Evolutionary conservation across 2,329 filamentous ascomycete genomes (phyloP), one percentile per base, ranked within the genome.

Genomic region (Fusarium protoensiforme): DNA sequence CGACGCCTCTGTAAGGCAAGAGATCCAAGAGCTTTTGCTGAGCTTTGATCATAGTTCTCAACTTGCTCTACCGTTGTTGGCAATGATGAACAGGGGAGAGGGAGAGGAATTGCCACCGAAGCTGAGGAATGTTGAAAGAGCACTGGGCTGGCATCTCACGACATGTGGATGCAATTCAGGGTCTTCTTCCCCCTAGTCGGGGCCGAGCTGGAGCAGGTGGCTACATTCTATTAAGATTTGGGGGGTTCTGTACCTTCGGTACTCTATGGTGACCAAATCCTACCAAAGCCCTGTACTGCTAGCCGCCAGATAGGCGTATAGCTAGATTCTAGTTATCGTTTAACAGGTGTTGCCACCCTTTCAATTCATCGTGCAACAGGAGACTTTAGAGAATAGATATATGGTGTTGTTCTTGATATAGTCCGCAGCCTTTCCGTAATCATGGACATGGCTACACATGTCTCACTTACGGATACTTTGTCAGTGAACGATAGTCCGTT

Each of bases 41-140:
- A 53, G 11, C 20, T 57, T 61, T 3, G 63, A 60, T 11, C 51
- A 61, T 10, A 65, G 29, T 22, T 75, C 66, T 3, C 62, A 61
- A 7, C 61, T 77, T 56, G 70, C 75, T 11, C 43, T 54, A 13
- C 63, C 69, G 11, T 27, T 77, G 24, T 14, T 77, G 35, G 65
- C 36, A 1, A 75, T 77, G 66, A 67, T 77, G 66, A 43, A 65
- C 5, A 66, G 54, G n/a, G 65, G 71, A 16, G 29, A 53, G 14
- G 58, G 56, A 6, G 33, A 66, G 3, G 46, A 75, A 3, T 41
- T 75, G 5, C 62, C 73, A 2, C 20, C 46, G 20, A 70, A 74
- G 29, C 31, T 76, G 35, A 76, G 61, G 39, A 76, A 76, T 18
- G 67, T 76, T 16, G 74, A 76, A n/a, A 66, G 74, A 14, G 65